Evolutionary conservation across 2,329 filamentous ascomycete genomes (phyloP).

Genomic region (Colletotrichum endophyticum): DNA sequence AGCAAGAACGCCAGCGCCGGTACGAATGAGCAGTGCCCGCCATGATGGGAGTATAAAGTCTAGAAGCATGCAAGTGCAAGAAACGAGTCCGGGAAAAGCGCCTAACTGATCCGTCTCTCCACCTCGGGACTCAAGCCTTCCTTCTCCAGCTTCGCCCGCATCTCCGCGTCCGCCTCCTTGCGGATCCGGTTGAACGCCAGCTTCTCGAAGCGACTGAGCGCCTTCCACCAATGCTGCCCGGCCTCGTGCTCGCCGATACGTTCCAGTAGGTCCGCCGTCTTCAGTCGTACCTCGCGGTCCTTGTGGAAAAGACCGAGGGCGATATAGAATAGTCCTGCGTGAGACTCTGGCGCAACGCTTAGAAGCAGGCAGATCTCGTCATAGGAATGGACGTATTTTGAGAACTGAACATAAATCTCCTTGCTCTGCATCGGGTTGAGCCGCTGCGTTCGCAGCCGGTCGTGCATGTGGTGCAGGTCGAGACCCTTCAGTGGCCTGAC

Average conservation of each 20-base stretch:
- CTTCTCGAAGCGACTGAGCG: conserved; percentile 86
- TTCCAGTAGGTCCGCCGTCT: conserved; percentile 80
- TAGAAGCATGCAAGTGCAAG: conserved; percentile 8
- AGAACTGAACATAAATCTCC: conserved; percentile 84
- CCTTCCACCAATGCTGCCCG: conserved; percentile 90
- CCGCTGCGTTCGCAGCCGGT: conserved; percentile 83
- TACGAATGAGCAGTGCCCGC: neutral
- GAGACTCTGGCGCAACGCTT: conserved; percentile 81
- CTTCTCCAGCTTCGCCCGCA: conserved; percentile 49
- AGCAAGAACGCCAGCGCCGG: neutral
- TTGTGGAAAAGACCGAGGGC: conserved; percentile 92
- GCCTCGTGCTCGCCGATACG: conserved; percentile 86
- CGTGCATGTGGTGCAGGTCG: conserved; percentile 91
- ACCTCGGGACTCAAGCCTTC: conserved; percentile 43
- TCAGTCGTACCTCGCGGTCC: conserved; percentile 76
- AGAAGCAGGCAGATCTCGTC: conserved; percentile 86
- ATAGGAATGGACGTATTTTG: conserved; percentile 77
- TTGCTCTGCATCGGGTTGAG: conserved; percentile 77
- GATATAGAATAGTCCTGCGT: conserved; percentile 89
- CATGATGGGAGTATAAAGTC: neutral
- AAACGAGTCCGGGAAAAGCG: conserved; percentile 2
- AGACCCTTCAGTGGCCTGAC: conserved; percentile 76
- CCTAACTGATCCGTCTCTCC: conserved; percentile 55
- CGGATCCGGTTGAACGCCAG: conserved; percentile 82
- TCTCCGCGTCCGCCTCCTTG: conserved; percentile 64